These are phyloP conservation scores for Nicotiana tomentosiformis DNA, from an alignment of 257 asterid genomes.

Conservation along the genomic window DNA sequence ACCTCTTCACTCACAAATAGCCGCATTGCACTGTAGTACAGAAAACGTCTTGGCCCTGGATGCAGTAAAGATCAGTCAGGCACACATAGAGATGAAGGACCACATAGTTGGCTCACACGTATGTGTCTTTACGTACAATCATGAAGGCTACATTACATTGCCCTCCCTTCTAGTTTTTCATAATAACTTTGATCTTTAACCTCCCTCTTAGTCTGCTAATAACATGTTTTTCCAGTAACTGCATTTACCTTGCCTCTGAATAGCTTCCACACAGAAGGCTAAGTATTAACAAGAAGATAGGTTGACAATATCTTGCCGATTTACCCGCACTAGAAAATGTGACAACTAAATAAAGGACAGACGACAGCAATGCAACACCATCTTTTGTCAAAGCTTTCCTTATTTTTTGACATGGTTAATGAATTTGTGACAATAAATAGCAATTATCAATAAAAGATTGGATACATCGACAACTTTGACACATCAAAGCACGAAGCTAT, in stretches of 20 bases:
- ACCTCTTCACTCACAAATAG: conserved; percentile 73
- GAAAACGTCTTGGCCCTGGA: conserved; percentile 70
- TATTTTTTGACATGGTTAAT: background rate
- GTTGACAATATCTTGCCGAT: background rate
- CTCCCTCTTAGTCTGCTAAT: conserved; percentile 4
- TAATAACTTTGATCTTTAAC: background rate
- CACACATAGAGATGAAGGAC: conserved; percentile 12
- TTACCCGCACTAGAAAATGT: background rate
- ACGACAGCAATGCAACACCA: background rate
- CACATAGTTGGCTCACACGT: background rate
- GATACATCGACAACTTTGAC: background rate
- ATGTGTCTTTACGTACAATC: background rate
- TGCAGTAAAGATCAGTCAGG: conserved; percentile 19
- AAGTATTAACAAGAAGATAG: background rate
- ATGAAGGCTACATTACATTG: background rate
- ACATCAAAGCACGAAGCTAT: background rate
- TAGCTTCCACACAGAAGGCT: background rate
- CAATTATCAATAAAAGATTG: background rate
- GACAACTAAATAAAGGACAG: background rate
- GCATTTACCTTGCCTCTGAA: background rate
- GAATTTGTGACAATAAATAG: background rate
- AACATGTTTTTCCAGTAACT: background rate
- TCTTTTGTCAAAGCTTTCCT: background rate
- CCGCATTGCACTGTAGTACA: conserved; percentile 62
- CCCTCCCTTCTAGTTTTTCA: background rate